Evolutionary conservation across 805 yeast species (phyloP).

Genomic region (Wickerhamomyces xylosicus): DNA sequence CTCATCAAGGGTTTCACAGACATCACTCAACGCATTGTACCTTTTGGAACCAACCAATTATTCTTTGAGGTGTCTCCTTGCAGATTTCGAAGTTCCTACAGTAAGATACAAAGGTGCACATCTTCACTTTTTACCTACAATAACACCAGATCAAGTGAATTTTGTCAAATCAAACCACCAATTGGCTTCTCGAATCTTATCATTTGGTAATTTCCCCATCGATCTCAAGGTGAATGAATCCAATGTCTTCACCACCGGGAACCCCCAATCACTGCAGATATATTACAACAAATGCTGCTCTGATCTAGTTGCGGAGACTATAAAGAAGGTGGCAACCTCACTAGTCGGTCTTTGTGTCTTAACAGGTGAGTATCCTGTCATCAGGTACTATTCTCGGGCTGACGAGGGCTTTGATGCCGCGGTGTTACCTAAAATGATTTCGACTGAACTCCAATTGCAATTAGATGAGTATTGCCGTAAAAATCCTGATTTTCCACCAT

Average conservation of each 20-base stretch:
- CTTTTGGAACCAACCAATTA: slow-evolving; percentile 60
- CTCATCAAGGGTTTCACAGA: slow-evolving; percentile 45
- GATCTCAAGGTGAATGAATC: slow-evolving; percentile 59
- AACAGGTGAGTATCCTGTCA: slow-evolving; percentile 82
- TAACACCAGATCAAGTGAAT: slow-evolving; percentile 22
- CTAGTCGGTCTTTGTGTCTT: slow-evolving; percentile 64
- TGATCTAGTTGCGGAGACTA: slow-evolving; percentile 48
- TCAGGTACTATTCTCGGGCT: slow-evolving; percentile 59
- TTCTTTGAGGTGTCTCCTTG: slow-evolving; percentile 63
- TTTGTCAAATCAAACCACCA: slow-evolving; percentile 20
- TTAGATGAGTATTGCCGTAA: slow-evolving; percentile 68
- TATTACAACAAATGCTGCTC: slow-evolving; percentile 59
- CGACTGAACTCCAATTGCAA: slow-evolving; percentile 56
- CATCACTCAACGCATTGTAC: slow-evolving; percentile 71
- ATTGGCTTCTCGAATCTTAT: slow-evolving; percentile 18
- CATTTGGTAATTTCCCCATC: slow-evolving; percentile 33
- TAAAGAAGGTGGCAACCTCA: slow-evolving; percentile 48
- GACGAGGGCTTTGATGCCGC: slow-evolving; percentile 43
- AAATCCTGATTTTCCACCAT: slow-evolving; percentile 55
- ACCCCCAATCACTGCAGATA: slow-evolving; percentile 52
- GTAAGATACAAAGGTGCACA: slow-evolving; percentile 69
- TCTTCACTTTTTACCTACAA: slow-evolving; percentile 61
- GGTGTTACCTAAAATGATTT: slow-evolving; percentile 57
- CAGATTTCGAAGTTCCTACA: slow-evolving; percentile 60
- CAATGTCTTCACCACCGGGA: slow-evolving; percentile 60